Evolutionary conservation across 2,329 filamentous ascomycete genomes (phyloP).

Genomic region (Helotiales sp.): DNA sequence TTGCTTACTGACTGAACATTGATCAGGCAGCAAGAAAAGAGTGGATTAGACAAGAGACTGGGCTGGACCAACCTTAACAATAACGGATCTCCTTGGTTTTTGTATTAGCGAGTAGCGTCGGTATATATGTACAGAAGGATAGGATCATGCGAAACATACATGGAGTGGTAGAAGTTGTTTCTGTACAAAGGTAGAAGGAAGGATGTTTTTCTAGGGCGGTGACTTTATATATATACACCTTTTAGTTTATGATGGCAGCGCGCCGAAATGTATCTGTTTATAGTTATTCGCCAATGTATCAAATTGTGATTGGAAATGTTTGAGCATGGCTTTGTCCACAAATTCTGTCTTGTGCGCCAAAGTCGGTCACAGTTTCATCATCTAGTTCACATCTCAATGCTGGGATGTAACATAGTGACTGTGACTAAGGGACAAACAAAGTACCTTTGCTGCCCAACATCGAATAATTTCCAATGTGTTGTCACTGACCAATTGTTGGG

Average conservation of each 20-base stretch:
- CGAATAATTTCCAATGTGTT: too few species aligned
- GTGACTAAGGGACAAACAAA: too few species aligned
- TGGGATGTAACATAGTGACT: too few species aligned
- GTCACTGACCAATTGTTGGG: too few species aligned
- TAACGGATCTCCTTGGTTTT: slow-evolving; percentile 20
- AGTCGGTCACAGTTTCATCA: too few species aligned
- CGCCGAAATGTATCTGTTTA: too few species aligned
- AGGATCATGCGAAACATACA: neutral
- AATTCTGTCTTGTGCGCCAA: too few species aligned
- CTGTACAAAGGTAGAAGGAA: neutral
- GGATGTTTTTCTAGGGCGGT: neutral
- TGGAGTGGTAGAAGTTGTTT: neutral
- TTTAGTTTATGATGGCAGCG: slow-evolving; percentile 1
- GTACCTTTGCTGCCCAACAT: too few species aligned
- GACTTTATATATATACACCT: neutral
- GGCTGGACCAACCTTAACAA: slow-evolving; percentile 2
- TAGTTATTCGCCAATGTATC: too few species aligned
- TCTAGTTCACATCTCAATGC: too few species aligned
- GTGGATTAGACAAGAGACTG: slow-evolving; percentile 9
- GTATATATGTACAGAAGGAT: neutral
- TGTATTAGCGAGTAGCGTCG: slow-evolving; percentile 11
- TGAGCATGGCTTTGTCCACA: too few species aligned
- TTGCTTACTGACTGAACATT: slow-evolving; percentile 22
- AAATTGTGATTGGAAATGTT: too few species aligned
- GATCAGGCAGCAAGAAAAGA: neutral